These are phyloP conservation scores for Apiotrichum akiyoshidainum DNA, from an alignment of 1,284 basidiomycete species.

Conservation along the genomic window DNA sequence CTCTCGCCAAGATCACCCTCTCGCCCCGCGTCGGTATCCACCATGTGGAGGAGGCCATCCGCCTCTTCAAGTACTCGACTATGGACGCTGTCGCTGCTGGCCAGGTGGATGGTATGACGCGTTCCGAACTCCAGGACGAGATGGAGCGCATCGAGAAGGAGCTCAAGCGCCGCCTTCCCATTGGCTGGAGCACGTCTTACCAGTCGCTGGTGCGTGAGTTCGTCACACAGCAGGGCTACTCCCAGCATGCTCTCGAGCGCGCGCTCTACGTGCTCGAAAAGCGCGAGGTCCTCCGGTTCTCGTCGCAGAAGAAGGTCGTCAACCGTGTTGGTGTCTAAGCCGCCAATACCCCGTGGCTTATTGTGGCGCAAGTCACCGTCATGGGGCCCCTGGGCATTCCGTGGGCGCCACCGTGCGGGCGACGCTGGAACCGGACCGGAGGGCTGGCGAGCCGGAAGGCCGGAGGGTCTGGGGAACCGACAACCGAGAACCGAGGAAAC, in stretches of 20 bases:
- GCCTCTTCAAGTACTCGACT: slow-evolving; percentile 96
- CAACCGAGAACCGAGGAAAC: too few relatives aligned
- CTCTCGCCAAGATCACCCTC: slow-evolving; percentile 90
- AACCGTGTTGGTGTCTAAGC: slow-evolving; percentile 41
- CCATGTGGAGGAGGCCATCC: slow-evolving; percentile 97
- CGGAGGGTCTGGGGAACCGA: too few relatives aligned
- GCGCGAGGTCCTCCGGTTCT: slow-evolving; percentile 87
- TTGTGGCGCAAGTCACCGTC: too few relatives aligned
- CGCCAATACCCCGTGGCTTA: too few relatives aligned
- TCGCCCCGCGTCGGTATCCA: slow-evolving; percentile 81
- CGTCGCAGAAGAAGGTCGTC: slow-evolving; percentile 60
- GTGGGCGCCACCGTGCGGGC: too few relatives aligned
- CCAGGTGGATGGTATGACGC: slow-evolving; percentile 83
- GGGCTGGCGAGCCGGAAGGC: too few relatives aligned
- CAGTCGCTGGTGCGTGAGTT: slow-evolving; percentile 93
- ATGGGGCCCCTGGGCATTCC: too few relatives aligned
- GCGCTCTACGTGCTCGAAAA: slow-evolving; percentile 92
- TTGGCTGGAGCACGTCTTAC: slow-evolving; percentile 96
- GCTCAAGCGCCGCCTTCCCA: slow-evolving; percentile 78
- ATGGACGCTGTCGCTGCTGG: slow-evolving; percentile 96
- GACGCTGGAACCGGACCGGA: too few relatives aligned
- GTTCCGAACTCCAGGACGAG: slow-evolving; percentile 90
- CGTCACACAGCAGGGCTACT: slow-evolving; percentile 86
- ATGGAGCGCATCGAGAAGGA: slow-evolving; percentile 91
- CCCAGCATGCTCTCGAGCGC: slow-evolving; percentile 86